phyloP scores from a whole-genome alignment of 2,329 filamentous ascomycete genomes.

The Aphanocladium album region DNA sequence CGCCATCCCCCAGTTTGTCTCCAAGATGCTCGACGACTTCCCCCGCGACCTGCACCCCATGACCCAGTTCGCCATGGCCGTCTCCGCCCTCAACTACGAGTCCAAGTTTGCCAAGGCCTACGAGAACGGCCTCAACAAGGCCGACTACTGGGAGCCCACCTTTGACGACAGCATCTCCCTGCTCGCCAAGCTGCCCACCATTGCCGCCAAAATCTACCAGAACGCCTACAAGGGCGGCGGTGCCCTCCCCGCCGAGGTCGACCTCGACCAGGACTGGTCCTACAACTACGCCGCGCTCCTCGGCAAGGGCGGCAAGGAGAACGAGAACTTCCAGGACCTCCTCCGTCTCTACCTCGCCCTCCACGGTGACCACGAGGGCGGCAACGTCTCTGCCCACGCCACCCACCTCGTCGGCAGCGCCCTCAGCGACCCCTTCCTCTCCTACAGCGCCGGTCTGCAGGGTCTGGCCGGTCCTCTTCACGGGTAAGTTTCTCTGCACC shows the following conservation, averaged over 20 bases:
- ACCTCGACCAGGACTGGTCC: slow-evolving; percentile 88
- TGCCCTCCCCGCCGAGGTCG: slow-evolving; percentile 69
- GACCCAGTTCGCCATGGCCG: slow-evolving; percentile 95
- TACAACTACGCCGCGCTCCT: slow-evolving; percentile 98
- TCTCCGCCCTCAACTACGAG: slow-evolving; percentile 92
- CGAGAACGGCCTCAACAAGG: slow-evolving; percentile 85
- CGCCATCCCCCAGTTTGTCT: slow-evolving; percentile 74
- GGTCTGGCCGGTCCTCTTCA: slow-evolving; percentile 80
- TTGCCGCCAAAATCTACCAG: slow-evolving; percentile 97
- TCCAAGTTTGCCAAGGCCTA: slow-evolving; percentile 93
- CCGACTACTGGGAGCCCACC: slow-evolving; percentile 97
- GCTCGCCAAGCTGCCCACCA: slow-evolving; percentile 91
- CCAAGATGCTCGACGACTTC: slow-evolving; percentile 84
- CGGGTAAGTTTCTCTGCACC: slow-evolving; percentile 40
- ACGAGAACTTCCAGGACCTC: slow-evolving; percentile 93
- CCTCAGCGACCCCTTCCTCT: slow-evolving; percentile 89
- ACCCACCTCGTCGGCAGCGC: slow-evolving; percentile 95
- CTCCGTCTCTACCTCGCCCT: slow-evolving; percentile 91
- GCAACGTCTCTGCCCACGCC: slow-evolving; percentile 92
- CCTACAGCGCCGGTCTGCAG: slow-evolving; percentile 91
- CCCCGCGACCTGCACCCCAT: slow-evolving; percentile 91
- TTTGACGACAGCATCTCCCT: slow-evolving; percentile 94
- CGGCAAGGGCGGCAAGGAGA: slow-evolving; percentile 79
- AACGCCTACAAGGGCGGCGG: slow-evolving; percentile 75
- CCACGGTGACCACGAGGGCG: slow-evolving; percentile 96